Evolutionary conservation across 2,329 filamentous ascomycete species (phyloP), one percentile per base, ranked within the genome.

Genomic region (Xylariaceae sp.): DNA sequence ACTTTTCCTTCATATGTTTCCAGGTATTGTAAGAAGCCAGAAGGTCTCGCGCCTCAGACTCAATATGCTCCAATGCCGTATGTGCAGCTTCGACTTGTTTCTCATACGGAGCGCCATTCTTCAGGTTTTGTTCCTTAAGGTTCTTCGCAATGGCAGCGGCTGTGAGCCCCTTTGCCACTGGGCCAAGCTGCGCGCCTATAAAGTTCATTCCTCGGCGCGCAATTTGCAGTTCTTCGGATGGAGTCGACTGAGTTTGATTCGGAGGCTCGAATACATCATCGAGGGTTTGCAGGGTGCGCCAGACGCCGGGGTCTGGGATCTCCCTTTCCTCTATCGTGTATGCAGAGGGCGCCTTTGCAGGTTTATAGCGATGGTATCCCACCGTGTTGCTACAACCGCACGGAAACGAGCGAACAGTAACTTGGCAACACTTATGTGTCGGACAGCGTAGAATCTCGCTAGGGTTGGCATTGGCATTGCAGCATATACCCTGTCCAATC

Each of bases 141-240:
- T 42, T 35, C 26, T 39, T 54, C 24, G 46, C 39, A 7, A 18
- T 43, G 3, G 37, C 29, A 23, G 45, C 41, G 11, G 16, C 16
- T 10, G 11, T 37, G 6, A 57, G 29, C 20, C 21, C 20, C 15
- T 18, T 42, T 10, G 36, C 36, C 50, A 36, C 39, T 13, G 27
- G 24, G 4, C 21, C 40, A 4, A 53, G 40, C n/a, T 39, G 29
- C 2, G 24, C 46, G 4, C 24, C 16, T 4, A 29, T 23, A 18
- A 50, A 32, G 4, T 30, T 33, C 2, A 42, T 30, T 5, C 54
- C 40, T n/a, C 33, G 36, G 2, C 46, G 54, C 24, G 41, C 45
- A 16, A 54, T 53, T 26, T 36, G 45, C 18, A 57, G 36, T 32
- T 53, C 41, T 20, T 53, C 54, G 7, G 54, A 57, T n/a, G 15